phyloP scores from a whole-genome alignment of 257 asterid genomes.

The Thymus mandschuricus region DNA sequence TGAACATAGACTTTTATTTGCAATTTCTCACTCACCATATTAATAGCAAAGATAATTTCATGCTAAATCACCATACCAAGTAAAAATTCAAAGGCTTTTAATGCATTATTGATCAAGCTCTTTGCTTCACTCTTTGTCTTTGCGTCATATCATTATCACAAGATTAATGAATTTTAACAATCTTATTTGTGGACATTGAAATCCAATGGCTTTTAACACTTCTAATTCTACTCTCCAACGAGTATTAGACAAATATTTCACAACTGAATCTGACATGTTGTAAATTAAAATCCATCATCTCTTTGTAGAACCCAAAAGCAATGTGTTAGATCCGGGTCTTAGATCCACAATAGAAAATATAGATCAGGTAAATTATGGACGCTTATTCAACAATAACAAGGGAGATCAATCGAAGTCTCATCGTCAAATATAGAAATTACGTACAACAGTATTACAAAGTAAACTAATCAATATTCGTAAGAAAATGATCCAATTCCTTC shows the following conservation, averaged over 20 bases:
- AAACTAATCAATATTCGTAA: no score
- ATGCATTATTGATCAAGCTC: background rate
- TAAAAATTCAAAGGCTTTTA: background rate
- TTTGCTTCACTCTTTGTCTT: background rate
- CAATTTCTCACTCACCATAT: no score
- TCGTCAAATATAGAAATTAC: no score
- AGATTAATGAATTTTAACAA: background rate
- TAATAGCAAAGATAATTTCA: background rate
- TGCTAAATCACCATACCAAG: background rate
- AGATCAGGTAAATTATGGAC: no score
- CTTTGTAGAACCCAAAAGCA: background rate
- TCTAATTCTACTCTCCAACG: background rate
- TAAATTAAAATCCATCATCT: background rate
- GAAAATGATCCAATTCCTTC: no score
- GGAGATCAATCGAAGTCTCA: no score
- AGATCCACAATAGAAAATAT: no score
- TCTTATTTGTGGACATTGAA: background rate
- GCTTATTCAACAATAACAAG: no score
- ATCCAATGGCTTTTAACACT: background rate
- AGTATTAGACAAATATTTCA: background rate
- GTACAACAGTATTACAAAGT: no score
- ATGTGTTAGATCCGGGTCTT: no score
- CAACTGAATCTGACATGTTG: background rate
- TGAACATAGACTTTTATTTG: no score
- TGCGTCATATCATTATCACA: conserved; percentile 10